These are phyloP conservation scores for Scenedesmus sp. DNA, from an alignment of 163 green algal genomes.

Conservation along the genomic window DNA sequence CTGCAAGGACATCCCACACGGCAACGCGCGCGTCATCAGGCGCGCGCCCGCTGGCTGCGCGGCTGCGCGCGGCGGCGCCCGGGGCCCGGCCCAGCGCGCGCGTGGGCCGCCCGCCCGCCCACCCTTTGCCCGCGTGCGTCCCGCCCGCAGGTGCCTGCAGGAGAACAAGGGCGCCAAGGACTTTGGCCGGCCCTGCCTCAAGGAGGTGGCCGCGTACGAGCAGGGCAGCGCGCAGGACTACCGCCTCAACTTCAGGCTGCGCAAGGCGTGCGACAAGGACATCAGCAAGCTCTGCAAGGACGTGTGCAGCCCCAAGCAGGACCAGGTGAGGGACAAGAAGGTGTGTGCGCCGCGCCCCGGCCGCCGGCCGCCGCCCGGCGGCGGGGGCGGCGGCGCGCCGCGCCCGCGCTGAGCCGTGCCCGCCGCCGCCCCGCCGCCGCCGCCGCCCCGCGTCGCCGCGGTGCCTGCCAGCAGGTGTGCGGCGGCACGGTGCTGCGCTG, in stretches of 20 bases:
- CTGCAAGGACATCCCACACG: constrained; percentile 75
- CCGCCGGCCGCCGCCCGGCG: too few species aligned
- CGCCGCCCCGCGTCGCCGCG: constrained; percentile 5
- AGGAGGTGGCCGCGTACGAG: constrained; percentile 50
- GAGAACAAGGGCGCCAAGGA: constrained; percentile 67
- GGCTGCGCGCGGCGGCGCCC: too few species aligned
- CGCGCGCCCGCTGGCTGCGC: too few species aligned
- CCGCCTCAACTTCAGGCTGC: constrained; percentile 85
- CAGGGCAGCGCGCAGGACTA: constrained; percentile 62
- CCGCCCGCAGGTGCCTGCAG: constrained; percentile 57
- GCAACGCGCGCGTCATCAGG: constrained; percentile 72
- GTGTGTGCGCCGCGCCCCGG: background rate
- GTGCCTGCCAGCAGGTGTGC: constrained; percentile 57
- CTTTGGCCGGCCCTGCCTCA: constrained; percentile 60
- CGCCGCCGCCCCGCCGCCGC: background rate
- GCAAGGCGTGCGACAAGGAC: constrained; percentile 70
- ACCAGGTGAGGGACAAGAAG: constrained; percentile 27
- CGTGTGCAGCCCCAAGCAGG: constrained; percentile 36
- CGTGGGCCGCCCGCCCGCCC: too few species aligned
- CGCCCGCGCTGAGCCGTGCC: background rate
- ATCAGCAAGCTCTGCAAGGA: constrained; percentile 66
- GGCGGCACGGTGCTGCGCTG: constrained; percentile 80
- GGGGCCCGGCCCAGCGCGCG: too few species aligned
- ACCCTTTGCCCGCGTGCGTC: too few species aligned
- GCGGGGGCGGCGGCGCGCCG: background rate